Evolutionary conservation across 805 yeast species (phyloP).

Genomic region (Metschnikowia reukaufii): DNA sequence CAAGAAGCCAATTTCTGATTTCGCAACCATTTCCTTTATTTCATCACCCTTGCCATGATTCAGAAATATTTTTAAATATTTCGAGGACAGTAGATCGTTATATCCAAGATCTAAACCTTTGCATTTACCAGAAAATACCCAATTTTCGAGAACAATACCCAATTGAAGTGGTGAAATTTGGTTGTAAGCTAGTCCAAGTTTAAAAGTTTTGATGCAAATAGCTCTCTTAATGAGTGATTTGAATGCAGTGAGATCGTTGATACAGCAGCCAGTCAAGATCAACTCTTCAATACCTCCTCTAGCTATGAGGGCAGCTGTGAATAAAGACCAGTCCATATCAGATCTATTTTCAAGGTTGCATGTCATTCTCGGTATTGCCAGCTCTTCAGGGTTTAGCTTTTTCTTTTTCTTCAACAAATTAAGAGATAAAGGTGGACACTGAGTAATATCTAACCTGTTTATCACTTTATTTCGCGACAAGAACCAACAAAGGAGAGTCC

Average conservation of each 20-base stretch:
- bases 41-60: slow-evolving; percentile 27
- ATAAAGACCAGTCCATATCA: slow-evolving; percentile 79
- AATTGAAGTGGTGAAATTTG: slow-evolving; percentile 62
- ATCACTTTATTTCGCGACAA: slow-evolving; percentile 60
- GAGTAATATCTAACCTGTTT: slow-evolving; percentile 68
- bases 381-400: slow-evolving; percentile 27
- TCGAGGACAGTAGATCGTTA: slow-evolving; percentile 57
- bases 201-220: slow-evolving; percentile 50
- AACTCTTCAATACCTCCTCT: slow-evolving; percentile 81
- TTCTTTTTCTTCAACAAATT: slow-evolving; percentile 43
- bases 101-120: slow-evolving; percentile 83
- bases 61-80: slow-evolving; percentile 37
- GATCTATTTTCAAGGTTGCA: slow-evolving; percentile 58
- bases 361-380: slow-evolving; percentile 40
- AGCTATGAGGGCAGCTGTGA: slow-evolving; percentile 64
- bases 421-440: slow-evolving; percentile 52
- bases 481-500: slow-evolving; percentile 79
- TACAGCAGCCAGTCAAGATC: slow-evolving; percentile 73
- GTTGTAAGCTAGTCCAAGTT: slow-evolving; percentile 78
- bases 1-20: slow-evolving; percentile 40
- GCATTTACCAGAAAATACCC: slow-evolving; percentile 52
- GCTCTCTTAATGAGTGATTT: slow-evolving; percentile 57
- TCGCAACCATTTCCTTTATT: slow-evolving; percentile 21
- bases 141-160: slow-evolving; percentile 49
- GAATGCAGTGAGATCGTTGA: slow-evolving; percentile 55